phyloP scores from a whole-genome alignment of 805 yeast genomes.

The Alloascoidea africana region DNA sequence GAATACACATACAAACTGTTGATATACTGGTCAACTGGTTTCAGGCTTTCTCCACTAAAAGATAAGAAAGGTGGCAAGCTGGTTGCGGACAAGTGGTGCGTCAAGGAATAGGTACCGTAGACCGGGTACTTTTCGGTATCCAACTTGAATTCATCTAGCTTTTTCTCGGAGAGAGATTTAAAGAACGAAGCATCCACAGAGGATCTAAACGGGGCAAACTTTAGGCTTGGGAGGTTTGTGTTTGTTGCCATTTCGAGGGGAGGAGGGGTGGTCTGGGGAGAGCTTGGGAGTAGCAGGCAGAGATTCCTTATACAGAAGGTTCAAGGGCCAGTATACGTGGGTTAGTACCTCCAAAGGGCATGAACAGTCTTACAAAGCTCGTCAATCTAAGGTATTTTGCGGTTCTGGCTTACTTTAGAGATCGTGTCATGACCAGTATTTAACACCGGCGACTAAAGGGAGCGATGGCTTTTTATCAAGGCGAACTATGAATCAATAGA shows the following conservation, averaged over 20 bases:
- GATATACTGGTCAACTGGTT: constrained; percentile 10
- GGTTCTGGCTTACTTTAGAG: too few relatives aligned
- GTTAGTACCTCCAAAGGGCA: too few relatives aligned
- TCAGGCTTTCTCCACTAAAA: constrained; percentile 10
- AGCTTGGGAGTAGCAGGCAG: too few relatives aligned
- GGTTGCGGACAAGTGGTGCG: constrained; percentile 9
- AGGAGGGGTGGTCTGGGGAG: constrained; percentile 1
- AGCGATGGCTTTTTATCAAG: too few relatives aligned
- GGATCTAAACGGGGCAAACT: constrained; percentile 41
- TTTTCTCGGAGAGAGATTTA: constrained; percentile 53
- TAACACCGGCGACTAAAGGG: too few relatives aligned
- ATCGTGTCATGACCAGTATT: too few relatives aligned
- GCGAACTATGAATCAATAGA: too few relatives aligned
- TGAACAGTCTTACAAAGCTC: too few relatives aligned
- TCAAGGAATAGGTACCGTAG: constrained; percentile 21
- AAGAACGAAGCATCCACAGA: constrained; percentile 84
- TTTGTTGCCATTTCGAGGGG: constrained; percentile 1
- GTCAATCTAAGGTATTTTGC: too few relatives aligned
- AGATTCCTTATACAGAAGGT: too few relatives aligned
- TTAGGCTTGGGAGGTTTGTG: constrained; percentile 8
- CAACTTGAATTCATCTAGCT: constrained; percentile 59
- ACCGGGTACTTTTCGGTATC: constrained; percentile 31
- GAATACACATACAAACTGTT: constrained; percentile 3
- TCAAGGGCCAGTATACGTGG: too few relatives aligned
- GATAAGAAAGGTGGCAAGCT: constrained; percentile 20